Conservation (phyloP, 148 eudicot species). For the Rhododendron griersonianum region DNA sequence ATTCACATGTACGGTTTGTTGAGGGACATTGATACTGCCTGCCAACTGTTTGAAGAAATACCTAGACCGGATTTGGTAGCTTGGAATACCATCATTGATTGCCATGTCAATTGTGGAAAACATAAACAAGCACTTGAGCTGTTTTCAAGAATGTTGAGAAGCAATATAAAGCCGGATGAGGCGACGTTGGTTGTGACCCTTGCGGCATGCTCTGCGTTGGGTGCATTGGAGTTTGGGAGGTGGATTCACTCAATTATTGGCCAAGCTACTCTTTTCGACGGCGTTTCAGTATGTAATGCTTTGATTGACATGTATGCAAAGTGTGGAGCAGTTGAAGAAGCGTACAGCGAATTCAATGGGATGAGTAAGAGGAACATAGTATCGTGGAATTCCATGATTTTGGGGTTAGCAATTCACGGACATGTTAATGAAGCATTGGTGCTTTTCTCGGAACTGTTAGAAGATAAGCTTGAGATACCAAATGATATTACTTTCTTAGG, state of each 20-base stretch:
- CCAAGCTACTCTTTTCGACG: conserved; percentile 22
- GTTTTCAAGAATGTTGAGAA: conserved; percentile 31
- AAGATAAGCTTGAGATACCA: conserved; percentile 27
- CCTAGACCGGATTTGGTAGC: conserved; percentile 30
- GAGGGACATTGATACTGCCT: conserved; percentile 29
- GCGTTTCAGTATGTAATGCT: conserved; percentile 23
- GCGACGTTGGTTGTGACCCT: conserved; percentile 49
- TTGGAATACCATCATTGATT: conserved; percentile 50
- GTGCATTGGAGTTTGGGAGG: conserved; percentile 36
- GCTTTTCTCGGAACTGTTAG: conserved; percentile 34
- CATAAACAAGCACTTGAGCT: conserved; percentile 32
- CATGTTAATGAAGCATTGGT: conserved; percentile 30
- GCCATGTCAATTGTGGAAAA: conserved; percentile 30
- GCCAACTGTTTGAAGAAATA: conserved; percentile 44
- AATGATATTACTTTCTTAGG: conserved; percentile 24
- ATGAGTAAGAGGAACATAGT: conserved; percentile 44
- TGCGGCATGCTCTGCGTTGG: conserved; percentile 41
- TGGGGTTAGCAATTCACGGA: conserved; percentile 39
- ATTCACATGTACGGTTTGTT: conserved; percentile 45
- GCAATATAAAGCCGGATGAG: conserved; percentile 32
- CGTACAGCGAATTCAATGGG: conserved; percentile 20
- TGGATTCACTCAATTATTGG: conserved; percentile 39
- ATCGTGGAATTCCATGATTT: conserved; percentile 53
- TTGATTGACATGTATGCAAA: conserved; percentile 60
- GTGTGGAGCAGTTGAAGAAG: conserved; percentile 44